Conservation (phyloP, 2,329 filamentous ascomycete genomes). For the Monosporascus sp. region DNA sequence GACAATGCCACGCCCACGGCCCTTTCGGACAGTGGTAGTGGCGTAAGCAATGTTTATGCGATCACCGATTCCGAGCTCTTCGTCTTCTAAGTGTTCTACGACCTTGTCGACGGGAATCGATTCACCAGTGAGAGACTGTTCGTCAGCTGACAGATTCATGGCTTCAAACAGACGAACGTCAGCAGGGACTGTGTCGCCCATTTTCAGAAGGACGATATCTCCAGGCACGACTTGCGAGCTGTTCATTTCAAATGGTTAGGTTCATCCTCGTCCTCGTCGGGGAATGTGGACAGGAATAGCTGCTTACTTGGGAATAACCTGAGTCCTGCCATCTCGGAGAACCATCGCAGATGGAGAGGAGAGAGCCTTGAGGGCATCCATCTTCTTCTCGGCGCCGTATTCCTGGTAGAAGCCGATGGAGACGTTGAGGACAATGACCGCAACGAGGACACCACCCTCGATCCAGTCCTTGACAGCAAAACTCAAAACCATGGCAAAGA, state of each 20-base stretch:
- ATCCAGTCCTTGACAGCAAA: constrained; percentile 64
- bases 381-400: constrained; percentile 59
- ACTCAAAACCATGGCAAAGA: constrained; percentile 69
- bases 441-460: constrained; percentile 61
- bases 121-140: constrained; percentile 72
- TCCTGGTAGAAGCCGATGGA: constrained; percentile 63
- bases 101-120: constrained; percentile 67
- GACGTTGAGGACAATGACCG: constrained; percentile 65
- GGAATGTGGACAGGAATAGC: constrained; percentile 3
- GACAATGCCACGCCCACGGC: constrained; percentile 67
- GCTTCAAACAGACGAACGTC: constrained; percentile 65
- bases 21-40: constrained; percentile 67
- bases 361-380: constrained; percentile 57
- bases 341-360: constrained; percentile 60
- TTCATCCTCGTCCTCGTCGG: too few relatives aligned
- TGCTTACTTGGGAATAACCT: constrained; percentile 52
- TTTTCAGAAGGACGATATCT: constrained; percentile 62
- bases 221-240: constrained; percentile 64
- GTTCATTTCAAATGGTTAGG: constrained; percentile 9
- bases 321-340: constrained; percentile 52
- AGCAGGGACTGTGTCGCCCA: constrained; percentile 69
- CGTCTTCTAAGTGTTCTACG: constrained; percentile 46
- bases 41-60: constrained; percentile 71
- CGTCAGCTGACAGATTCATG: constrained; percentile 77
- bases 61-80: constrained; percentile 61